phyloP scores from a whole-genome alignment of 225 moss, liverwort and hornwort species.

The Thuidium tamariscinum region DNA sequence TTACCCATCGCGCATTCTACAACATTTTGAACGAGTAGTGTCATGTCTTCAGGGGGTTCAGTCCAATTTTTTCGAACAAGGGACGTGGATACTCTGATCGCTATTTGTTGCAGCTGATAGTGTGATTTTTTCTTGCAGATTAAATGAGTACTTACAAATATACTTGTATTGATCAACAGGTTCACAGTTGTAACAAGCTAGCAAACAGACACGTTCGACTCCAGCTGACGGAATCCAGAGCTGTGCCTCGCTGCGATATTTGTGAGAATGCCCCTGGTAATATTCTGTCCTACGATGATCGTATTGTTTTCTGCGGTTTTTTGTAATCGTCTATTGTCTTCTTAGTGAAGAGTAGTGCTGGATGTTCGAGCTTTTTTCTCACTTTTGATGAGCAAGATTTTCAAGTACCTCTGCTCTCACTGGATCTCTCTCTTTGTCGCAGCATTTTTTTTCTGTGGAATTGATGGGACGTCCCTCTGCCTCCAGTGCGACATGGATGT shows the following conservation, averaged over 20 bases:
- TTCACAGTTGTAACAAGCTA: conserved; percentile 90
- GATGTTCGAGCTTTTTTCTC: neutral
- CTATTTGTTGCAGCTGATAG: neutral
- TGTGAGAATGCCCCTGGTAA: conserved; percentile 92
- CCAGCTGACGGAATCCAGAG: conserved; percentile 73
- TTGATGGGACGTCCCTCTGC: conserved; percentile 95
- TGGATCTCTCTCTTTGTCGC: conserved; percentile 7
- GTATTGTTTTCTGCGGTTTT: neutral
- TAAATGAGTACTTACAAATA: neutral
- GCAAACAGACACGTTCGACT: conserved; percentile 90
- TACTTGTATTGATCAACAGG: conserved; percentile 25
- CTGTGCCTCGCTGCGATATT: conserved; percentile 92
- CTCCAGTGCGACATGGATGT: conserved; percentile 98
- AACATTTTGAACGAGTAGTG: neutral
- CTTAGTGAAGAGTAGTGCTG: neutral
- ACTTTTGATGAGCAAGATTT: neutral
- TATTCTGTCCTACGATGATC: neutral
- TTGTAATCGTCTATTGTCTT: neutral
- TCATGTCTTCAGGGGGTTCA: neutral
- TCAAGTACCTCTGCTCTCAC: neutral
- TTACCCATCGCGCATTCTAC: neutral
- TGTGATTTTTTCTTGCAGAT: neutral
- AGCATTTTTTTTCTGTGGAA: conserved; percentile 96
- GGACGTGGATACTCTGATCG: neutral
- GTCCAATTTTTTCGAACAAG: neutral